Evolutionary conservation across 2,329 filamentous ascomycete genomes (phyloP).

Genomic region (Penicillium sp.): DNA sequence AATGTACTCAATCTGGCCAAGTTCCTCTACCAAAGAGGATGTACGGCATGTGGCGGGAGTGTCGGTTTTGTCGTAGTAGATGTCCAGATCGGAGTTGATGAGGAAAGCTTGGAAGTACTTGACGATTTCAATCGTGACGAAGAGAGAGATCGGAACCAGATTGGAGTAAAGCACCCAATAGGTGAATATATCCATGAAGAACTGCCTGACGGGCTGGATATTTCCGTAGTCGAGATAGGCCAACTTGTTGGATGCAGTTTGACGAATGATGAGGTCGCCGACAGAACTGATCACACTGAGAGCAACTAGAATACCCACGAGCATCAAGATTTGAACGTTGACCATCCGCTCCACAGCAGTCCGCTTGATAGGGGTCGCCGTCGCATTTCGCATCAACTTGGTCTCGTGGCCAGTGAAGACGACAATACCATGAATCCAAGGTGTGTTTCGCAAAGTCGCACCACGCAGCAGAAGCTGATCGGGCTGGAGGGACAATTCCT

Average conservation of each 20-base stretch:
- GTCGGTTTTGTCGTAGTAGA: constrained; percentile 93
- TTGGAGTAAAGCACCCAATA: constrained; percentile 99
- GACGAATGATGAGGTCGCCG: constrained; percentile 78
- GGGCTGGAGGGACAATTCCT: constrained; percentile 81
- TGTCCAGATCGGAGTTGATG: constrained; percentile 95
- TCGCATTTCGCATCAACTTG: constrained; percentile 98
- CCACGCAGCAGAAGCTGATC: constrained; percentile 91
- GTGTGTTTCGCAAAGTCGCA: constrained; percentile 90
- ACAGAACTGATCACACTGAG: constrained; percentile 87
- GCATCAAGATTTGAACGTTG: constrained; percentile 85
- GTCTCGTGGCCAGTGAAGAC: constrained; percentile 98
- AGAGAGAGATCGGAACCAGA: constrained; percentile 92
- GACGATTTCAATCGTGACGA: constrained; percentile 94
- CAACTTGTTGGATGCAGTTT: constrained; percentile 59
- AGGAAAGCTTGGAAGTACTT: constrained; percentile 98
- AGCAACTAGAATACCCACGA: constrained; percentile 75
- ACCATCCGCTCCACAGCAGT: constrained; percentile 93
- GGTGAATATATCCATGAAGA: constrained; percentile 91
- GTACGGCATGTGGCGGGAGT: constrained; percentile 94
- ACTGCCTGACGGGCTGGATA: constrained; percentile 68
- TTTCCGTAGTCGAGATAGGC: constrained; percentile 66
- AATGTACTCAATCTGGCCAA: constrained; percentile 97
- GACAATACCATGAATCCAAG: constrained; percentile 93
- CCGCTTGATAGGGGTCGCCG: constrained; percentile 92
- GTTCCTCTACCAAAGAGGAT: constrained; percentile 90